Percentiles rank a stretch among this genome's conserved stretches.
Evolutionary conservation across 495 filamentous ascomycete genomes (phyloP).

Genomic region (Amniculicola lignicola): DNA sequence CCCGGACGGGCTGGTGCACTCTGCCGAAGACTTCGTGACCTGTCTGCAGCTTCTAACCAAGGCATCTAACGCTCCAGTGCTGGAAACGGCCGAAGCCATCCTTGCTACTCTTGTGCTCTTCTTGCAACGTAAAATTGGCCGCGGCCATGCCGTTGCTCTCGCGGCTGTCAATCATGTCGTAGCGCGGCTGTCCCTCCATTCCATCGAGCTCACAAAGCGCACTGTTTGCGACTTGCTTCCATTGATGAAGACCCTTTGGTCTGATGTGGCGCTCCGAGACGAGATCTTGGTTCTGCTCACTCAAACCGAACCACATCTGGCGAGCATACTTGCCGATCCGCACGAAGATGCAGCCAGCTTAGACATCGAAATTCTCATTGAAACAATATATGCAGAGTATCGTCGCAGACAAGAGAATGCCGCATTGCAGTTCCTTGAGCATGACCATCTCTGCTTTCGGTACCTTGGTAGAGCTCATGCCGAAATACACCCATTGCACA

Average conservation of each 20-base stretch:
- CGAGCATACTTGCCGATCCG: constrained; percentile 39
- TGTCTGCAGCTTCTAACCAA: constrained; percentile 65
- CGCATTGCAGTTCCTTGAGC: constrained; percentile 60
- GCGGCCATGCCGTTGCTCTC: constrained; percentile 66
- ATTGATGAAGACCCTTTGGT: constrained; percentile 70
- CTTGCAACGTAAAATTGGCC: constrained; percentile 58
- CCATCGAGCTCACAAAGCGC: constrained; percentile 57
- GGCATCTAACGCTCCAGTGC: constrained; percentile 68
- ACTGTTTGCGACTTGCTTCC: constrained; percentile 62
- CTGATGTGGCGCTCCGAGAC: constrained; percentile 64
- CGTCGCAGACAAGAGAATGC: constrained; percentile 64
- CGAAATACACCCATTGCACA: constrained; percentile 20
- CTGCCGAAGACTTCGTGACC: constrained; percentile 56
- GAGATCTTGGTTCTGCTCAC: constrained; percentile 71
- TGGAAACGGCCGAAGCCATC: constrained; percentile 55
- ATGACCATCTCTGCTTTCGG: constrained; percentile 51
- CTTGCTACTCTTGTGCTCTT: constrained; percentile 58
- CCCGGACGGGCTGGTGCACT: constrained; percentile 8
- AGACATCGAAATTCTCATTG: constrained; percentile 40
- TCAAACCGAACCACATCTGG: constrained; percentile 59
- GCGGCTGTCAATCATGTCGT: constrained; percentile 71
- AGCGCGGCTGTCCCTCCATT: constrained; percentile 61
- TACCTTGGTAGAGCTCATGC: constrained; percentile 7
- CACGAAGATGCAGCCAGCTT: constrained; percentile 33
- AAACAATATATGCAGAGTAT: constrained; percentile 65